Evolutionary conservation across 345 rosid species (phyloP), one percentile per base, ranked within the genome.

Genomic region (Draba incana): DNA sequence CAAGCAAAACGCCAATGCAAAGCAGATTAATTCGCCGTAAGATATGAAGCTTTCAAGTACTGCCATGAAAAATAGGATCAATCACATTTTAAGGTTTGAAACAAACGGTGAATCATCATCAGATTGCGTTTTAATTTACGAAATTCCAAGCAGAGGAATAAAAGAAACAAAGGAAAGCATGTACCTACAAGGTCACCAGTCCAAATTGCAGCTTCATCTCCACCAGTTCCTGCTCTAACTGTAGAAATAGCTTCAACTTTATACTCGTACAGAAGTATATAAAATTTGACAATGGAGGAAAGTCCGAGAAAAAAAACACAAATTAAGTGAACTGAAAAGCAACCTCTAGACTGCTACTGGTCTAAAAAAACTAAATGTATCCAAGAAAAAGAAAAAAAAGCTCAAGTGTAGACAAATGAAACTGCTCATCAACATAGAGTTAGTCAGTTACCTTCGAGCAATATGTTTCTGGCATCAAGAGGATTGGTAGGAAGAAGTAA

Each of bases 131-230:
- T 51, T 11, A 11, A 4, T 12, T 30, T 30, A 24, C 14, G 28
- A 39, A 35, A 59, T 10, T 37, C 16, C 6, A 50, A 60, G 55
- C 27, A 53, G 35, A 39, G 39, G 27, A 58, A 27, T 47, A 58
- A 39, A 68, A 54, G 27, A 76, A 37, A 63, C 47, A 62, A 73
- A 84, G 76, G 77, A 77, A 82, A 86, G 81, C 86, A 82, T 90
- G 82, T 93, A 90, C 99, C 97, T 90, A 94, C 97, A 94, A 94
- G 99, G 88, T 94, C 99, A 94, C 97, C 99, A 71, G 97, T 96
- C 99, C 99, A 94, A 44, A 91, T 10, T 71, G 95, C 99, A 84
- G 99, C 99, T 79, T 94, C 97, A 84, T 94, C 99, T 39, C 99
- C 99, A 59, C 99, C 99, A 64, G 99, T 86, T 75, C 99, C 97